Base-by-base conservation (phyloP, 352 stramenopile genomes). In the Pythium guiyangense region DNA sequence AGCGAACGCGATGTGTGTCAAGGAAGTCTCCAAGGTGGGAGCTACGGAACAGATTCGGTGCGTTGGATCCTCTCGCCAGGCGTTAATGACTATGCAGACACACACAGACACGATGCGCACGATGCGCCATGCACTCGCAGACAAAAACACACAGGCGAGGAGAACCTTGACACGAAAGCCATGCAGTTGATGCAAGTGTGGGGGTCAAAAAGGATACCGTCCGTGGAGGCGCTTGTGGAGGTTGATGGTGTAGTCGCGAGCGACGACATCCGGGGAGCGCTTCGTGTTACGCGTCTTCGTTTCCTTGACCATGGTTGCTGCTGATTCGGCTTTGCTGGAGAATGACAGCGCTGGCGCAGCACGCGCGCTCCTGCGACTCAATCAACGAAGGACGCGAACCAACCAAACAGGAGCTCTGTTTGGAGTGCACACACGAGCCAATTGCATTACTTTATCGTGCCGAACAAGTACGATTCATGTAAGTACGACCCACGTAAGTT, bases 171-270 rank as follows among this genome's bases (percentile, higher is more conserved):
- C 26, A 69, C 51, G 43, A 39, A 68, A 37, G 27, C 60, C 45
- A 70, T 71, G 57, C 49, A 71, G 45, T n/a, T 15, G 25, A 60
- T 42, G 44, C 42, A 71, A 58, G 59, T 54, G 53, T 44, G 51
- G 63, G 72, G 64, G 67, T 71, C 68, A 73, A 76, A 89, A 90
- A 89, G 77, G 76, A 89, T 92, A 92, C 81, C 74, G 79, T 84
- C 79, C 75, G 75, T 98, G 93, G 59, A 98, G 86, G 71, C 92
- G 76, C 90, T 99, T 99, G 83, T 98, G 94, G 60, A 99, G 89
- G 79, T 99, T 97, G 83, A 99, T 98, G 54, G 97, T 99, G 88
- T 98, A 98, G 81, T 99, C 97, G 71, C 96, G 92, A 60, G 90
- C 97, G 55, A 99, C 85, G 54, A 98, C 90, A 79, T 98, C 96